A percentile compares a stretch with the other conserved stretches of the same genome.
Conservation (phyloP, 169 alveolate genomes). For the Besnoitia besnoiti region DNA sequence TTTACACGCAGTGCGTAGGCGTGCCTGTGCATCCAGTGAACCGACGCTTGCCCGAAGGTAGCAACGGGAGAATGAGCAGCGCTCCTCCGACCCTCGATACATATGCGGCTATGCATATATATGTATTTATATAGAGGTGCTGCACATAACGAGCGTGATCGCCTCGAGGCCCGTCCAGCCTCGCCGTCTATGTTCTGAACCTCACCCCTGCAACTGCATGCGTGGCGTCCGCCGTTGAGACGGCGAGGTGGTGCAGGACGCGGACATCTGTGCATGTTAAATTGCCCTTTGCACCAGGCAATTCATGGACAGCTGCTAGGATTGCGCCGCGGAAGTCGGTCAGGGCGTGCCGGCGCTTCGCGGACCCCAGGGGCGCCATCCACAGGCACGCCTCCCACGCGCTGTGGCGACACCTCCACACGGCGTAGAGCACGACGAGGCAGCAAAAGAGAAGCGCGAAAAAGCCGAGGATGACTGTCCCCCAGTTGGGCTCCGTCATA, state of each 20-base stretch:
- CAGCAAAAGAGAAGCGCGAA: not conserved
- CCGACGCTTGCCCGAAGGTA: too few species aligned
- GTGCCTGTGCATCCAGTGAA: too few species aligned
- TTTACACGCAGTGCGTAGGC: too few species aligned
- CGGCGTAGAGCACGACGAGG: not conserved
- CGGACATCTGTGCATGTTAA: not conserved
- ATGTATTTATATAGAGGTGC: too few species aligned
- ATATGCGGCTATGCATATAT: too few species aligned
- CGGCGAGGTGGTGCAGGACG: not conserved
- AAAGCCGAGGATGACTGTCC: not conserved
- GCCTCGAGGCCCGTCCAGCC: too few species aligned
- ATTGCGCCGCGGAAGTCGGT: not conserved
- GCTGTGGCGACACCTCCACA: slow-evolving; percentile 18
- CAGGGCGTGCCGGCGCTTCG: not conserved
- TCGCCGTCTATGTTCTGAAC: too few species aligned
- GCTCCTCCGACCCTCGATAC: too few species aligned
- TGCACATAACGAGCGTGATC: too few species aligned
- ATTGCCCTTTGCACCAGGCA: slow-evolving; percentile 9
- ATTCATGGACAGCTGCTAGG: not conserved
- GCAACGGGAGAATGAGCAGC: too few species aligned
- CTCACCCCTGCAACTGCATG: too few species aligned
- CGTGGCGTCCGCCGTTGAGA: not conserved
- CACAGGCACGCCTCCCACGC: slow-evolving; percentile 15
- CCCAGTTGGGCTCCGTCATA: not conserved
- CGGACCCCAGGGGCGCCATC: not conserved